A percentile compares a stretch with the other conserved stretches of the same genome.
Evolutionary conservation across 2,329 filamentous ascomycete genomes (phyloP).

Genomic region (Boeremia lycopersici): DNA sequence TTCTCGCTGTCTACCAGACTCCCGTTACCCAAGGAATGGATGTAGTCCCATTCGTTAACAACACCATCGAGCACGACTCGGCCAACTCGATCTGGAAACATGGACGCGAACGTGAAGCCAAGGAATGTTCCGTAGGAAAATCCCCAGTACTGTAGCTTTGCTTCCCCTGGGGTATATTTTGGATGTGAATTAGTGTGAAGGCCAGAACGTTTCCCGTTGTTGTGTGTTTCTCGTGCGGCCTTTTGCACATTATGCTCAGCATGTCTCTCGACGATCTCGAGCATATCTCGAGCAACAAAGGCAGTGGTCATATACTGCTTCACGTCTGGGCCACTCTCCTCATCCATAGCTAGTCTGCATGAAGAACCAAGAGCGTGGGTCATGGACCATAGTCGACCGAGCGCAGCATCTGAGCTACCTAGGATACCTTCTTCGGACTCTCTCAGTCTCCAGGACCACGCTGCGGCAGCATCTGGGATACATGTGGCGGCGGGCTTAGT

Average conservation of each 20-base stretch:
- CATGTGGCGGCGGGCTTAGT: constrained; percentile 46
- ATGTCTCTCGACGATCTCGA: constrained; percentile 54
- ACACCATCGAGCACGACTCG: constrained; percentile 54
- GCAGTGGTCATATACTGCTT: constrained; percentile 54
- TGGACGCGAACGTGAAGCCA: constrained; percentile 46
- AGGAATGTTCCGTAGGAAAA: constrained; percentile 57
- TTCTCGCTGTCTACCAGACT: constrained; percentile 54
- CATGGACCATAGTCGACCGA: constrained; percentile 52
- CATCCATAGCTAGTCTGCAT: constrained; percentile 32
- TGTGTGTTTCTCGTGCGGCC: constrained; percentile 1
- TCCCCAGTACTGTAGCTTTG: constrained; percentile 53
- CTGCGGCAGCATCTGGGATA: constrained; percentile 36
- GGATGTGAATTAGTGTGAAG: constrained; percentile 1
- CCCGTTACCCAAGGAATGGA: constrained; percentile 46
- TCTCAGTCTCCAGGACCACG: constrained; percentile 47
- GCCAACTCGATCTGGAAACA: constrained; percentile 47
- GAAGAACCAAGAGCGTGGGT: constrained; percentile 42
- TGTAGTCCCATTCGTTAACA: constrained; percentile 47
- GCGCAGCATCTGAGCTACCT: constrained; percentile 50
- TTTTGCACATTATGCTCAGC: constrained; percentile 41
- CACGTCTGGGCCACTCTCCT: constrained; percentile 44
- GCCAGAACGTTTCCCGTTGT: neutral
- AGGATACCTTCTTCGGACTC: constrained; percentile 47
- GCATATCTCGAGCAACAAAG: constrained; percentile 57
- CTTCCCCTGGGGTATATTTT: constrained; percentile 13